phyloP scores from a whole-genome alignment of 164 flowering plant species.

The Brasenia schreberi region DNA sequence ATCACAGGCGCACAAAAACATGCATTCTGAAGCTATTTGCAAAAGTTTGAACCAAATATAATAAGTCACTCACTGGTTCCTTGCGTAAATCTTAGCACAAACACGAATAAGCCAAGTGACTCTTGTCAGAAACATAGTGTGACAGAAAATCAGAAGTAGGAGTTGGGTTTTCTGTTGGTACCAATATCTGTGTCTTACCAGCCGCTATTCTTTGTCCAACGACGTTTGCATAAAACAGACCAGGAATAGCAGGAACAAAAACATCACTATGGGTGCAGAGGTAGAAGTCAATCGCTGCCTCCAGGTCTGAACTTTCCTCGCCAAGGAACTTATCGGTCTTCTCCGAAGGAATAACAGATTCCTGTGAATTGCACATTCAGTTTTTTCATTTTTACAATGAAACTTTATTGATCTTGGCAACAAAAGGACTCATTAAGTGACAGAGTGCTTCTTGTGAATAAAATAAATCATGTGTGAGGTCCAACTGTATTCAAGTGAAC shows the following conservation, averaged over 20 bases:
- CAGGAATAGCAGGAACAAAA: slow-evolving; percentile 88
- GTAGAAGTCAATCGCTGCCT: slow-evolving; percentile 75
- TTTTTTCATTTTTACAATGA: too few species aligned
- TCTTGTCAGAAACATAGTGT: slow-evolving; percentile 57
- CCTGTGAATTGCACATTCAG: slow-evolving; percentile 33
- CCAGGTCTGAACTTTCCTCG: slow-evolving; percentile 35
- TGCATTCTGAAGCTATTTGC: too few species aligned
- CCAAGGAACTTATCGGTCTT: slow-evolving; percentile 46
- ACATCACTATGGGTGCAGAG: slow-evolving; percentile 79
- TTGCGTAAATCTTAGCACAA: slow-evolving; percentile 31
- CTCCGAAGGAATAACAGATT: slow-evolving; percentile 62
- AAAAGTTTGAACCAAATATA: too few species aligned
- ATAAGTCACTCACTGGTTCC: too few species aligned
- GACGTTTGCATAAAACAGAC: slow-evolving; percentile 72
- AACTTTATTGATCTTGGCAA: too few species aligned
- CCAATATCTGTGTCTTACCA: slow-evolving; percentile 55
- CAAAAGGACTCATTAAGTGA: too few species aligned
- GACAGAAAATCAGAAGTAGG: slow-evolving; percentile 39
- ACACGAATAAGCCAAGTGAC: slow-evolving; percentile 85
- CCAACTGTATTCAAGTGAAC: too few species aligned
- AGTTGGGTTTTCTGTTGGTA: slow-evolving; percentile 39
- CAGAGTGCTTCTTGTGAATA: too few species aligned
- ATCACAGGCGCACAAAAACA: too few species aligned
- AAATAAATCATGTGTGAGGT: too few species aligned
- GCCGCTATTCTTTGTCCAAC: slow-evolving; percentile 72